Evolutionary conservation across 495 filamentous ascomycete species (phyloP).

Genomic region (Talaromyces thailandensis): DNA sequence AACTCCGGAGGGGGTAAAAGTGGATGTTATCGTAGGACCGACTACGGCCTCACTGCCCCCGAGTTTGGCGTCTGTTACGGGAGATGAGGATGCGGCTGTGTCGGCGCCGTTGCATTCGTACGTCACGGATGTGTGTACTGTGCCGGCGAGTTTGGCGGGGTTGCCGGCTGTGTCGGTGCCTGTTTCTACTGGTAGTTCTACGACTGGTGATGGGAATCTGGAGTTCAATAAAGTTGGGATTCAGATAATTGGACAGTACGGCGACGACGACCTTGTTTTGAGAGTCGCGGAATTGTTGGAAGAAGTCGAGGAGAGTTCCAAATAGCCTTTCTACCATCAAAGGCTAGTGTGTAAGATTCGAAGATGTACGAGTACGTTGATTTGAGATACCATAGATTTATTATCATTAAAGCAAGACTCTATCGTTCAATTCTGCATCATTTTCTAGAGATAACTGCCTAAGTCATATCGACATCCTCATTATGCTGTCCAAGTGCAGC

Average conservation of each 20-base stretch:
- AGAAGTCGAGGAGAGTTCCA: not conserved
- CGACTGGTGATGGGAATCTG: constrained; percentile 7
- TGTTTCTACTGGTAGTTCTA: constrained; percentile 25
- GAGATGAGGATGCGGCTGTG: constrained; percentile 29
- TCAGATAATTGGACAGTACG: constrained; percentile 87
- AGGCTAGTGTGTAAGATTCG: not conserved
- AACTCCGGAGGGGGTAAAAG: constrained; percentile 25
- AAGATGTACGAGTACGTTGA: not conserved
- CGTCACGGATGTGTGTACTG: constrained; percentile 90
- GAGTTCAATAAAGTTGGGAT: constrained; percentile 51
- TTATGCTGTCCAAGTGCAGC: constrained; percentile 7
- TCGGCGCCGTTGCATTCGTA: constrained; percentile 49
- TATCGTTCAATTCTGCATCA: not conserved
- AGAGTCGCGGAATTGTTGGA: constrained; percentile 31
- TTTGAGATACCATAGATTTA: not conserved
- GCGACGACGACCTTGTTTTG: constrained; percentile 60
- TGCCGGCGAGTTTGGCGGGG: constrained; percentile 87
- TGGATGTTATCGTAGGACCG: constrained; percentile 84
- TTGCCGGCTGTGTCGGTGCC: constrained; percentile 85
- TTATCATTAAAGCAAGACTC: not conserved
- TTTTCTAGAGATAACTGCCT: not conserved
- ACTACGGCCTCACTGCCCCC: constrained; percentile 77
- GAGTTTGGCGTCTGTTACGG: constrained; percentile 34
- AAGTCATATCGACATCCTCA: constrained; percentile 35
- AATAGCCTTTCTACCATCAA: not conserved